phyloP scores from a whole-genome alignment of 305 asterid species.

The Fraxinus paxiana region DNA sequence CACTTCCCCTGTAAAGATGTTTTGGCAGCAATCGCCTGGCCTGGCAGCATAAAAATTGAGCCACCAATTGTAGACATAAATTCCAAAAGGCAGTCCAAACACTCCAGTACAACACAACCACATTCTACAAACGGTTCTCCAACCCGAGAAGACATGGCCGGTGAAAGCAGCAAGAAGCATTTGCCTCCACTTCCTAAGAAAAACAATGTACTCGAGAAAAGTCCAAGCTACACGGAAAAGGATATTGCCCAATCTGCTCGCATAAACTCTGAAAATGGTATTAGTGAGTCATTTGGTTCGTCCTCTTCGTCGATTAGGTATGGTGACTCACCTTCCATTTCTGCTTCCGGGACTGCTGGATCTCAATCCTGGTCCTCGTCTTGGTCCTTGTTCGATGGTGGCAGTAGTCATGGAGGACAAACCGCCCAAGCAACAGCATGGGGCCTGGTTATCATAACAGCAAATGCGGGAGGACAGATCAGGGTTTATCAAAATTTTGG shows the following conservation, averaged over 20 bases:
- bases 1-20: slow-evolving; percentile 80
- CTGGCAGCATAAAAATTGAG: slow-evolving; percentile 49
- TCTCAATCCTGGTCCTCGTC: slow-evolving; percentile 51
- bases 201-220: slow-evolving; percentile 25
- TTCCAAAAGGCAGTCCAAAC: slow-evolving; percentile 68
- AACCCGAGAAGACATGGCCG: slow-evolving; percentile 31
- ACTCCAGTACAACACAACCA: slow-evolving; percentile 32
- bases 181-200: slow-evolving; percentile 73
- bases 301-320: slow-evolving; percentile 28
- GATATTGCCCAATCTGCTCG: slow-evolving; percentile 40
- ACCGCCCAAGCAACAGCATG: slow-evolving; percentile 82
- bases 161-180: slow-evolving; percentile 38
- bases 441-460: slow-evolving; percentile 81
- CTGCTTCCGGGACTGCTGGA: slow-evolving; percentile 38
- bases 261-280: slow-evolving; percentile 60
- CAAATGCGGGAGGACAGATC: slow-evolving; percentile 76
- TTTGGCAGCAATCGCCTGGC: slow-evolving; percentile 77
- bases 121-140: slow-evolving; percentile 35
- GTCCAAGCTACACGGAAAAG: slow-evolving; percentile 40
- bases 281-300: slow-evolving; percentile 43
- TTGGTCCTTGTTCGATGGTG: slow-evolving; percentile 35
- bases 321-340: slow-evolving; percentile 50
- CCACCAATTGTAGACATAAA: slow-evolving; percentile 65
- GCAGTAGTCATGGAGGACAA: slow-evolving; percentile 37
- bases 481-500: slow-evolving; percentile 86